Evolutionary conservation across 23 red algal genomes (phyloP), one percentile per base, ranked within the genome.

Genomic region (Gracilaria domingensis): DNA sequence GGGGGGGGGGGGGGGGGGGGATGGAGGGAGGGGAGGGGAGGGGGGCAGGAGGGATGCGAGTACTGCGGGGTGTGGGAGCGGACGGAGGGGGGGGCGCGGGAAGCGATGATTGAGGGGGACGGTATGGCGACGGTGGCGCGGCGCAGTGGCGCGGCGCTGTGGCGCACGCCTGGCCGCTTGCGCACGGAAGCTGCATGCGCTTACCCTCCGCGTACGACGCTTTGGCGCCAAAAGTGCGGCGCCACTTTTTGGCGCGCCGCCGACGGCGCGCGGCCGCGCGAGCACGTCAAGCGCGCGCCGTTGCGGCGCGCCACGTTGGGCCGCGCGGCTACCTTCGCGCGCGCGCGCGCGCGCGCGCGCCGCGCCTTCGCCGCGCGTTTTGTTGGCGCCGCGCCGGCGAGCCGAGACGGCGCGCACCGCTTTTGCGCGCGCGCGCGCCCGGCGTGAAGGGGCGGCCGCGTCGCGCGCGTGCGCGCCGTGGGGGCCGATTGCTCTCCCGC

Each of bases 161-260:
- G 72, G 72, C 72, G 72, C 39, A 30, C 72, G 72, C 24, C 72
- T 77, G 72, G 72, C 72, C 72, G 42, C 72, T 77, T 77, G 72
- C 72, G 72, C 45, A 45, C 72, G 45, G 45, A 17, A 49, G 72
- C 72, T 77, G 72, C 72, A 77, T 51, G 72, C 72, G 72, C 72
- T 45, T 77, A 45, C 72, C 72, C 72, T 77, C 21, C 1, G n/a
- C 0, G 72, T 51, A 77, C 39, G 39, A 77, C 30, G 23, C 23
- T 4, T 77, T 77, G 72, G 72, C 72, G 72, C 72, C 72, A 77
- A 69, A 69, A 38, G 16, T 4, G 64, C 60, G 24, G n/a, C 25
- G 21, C 23, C 8, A 29, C 42, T 45, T 45, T 45, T 45, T 45
- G 8, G 26, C 4, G 24, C 60, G 60, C 60, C 6, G n/a, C n/a